Base-by-base conservation (phyloP, 257 asterid genomes). In the Petunia axillaris region DNA sequence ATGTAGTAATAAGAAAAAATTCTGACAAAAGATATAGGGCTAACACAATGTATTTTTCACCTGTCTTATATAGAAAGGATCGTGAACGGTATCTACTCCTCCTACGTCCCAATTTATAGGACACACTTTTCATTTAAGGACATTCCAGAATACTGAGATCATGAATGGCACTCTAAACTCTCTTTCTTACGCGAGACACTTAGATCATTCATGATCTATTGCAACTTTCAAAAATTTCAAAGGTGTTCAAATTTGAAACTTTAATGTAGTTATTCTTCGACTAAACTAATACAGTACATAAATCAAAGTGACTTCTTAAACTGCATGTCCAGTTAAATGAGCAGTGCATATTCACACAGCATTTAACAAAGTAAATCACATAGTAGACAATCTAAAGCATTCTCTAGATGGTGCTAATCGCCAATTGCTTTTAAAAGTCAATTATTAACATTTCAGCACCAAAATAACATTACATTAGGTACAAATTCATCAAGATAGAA, bases 341-440 rank as follows among this genome's bases (percentile, higher is more conserved):
- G 14, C 50, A 16, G 10, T 0, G 41, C 36, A 46, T 11, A 38
- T 36, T 35, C 25, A 71, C 44, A 36, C 77, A 25, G 57, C 44
- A 71, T 50, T 35, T 73, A 73, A 50, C 78, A 35, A 50, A 35
- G 78, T 73, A 73, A 73, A 50, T 73, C 44, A 25, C 25, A 25
- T 25, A 25, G 25, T 25, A 25, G 25, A 50, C 62, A 73, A 71
- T 50, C 62, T 71, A 50, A 73, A 50, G 36, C 44, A 50, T 50
- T 35, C 62, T 36, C 13, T 38, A 36, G 46, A 73, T 35, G 62
- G 48, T 73, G 46, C 62, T n/a, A 43, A 67, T 15, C 36, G 43
- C 48, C 25, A 48, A 73, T 13, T 25, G 25, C 25, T 25, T 25
- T 25, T 25, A 25, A 25, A 25, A 25, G 25, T 25, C 25, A 25